A percentile compares a stretch with the other conserved stretches of the same genome.
These are phyloP conservation scores for Blepharisma stoltei DNA, from an alignment of 73 alveolate species.

Conservation along the genomic window DNA sequence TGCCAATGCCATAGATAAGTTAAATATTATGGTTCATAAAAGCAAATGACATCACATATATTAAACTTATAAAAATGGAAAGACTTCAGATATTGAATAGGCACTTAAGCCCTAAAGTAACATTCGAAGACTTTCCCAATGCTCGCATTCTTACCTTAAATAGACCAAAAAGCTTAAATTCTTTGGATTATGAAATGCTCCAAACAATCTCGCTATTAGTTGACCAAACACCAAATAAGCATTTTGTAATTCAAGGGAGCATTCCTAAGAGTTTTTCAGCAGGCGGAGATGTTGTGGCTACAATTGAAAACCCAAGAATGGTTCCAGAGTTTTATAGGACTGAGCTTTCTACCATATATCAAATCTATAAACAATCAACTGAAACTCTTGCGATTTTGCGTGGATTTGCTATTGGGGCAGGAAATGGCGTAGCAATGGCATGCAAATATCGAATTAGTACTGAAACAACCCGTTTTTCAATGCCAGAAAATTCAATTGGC, in stretches of 20 bases:
- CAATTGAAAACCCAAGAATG: conserved; percentile 7
- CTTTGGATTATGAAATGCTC: background rate
- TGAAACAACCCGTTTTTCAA: background rate
- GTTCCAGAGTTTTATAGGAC: conserved; percentile 28
- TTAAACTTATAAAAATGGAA: background rate
- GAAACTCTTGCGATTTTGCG: conserved; percentile 5
- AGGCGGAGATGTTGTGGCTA: conserved; percentile 20
- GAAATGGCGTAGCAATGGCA: conserved; percentile 19
- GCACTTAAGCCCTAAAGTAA: background rate
- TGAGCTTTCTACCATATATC: background rate
- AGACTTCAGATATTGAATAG: background rate
- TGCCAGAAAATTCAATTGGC: conserved; percentile 29
- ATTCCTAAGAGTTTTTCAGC: conserved; percentile 14
- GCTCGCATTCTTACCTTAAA: background rate
- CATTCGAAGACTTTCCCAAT: background rate
- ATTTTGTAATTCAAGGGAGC: background rate
- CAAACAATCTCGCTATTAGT: too few species aligned
- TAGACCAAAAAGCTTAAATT: background rate
- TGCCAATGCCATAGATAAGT: too few species aligned
- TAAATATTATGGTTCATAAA: too few species aligned
- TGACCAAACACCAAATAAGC: too few species aligned
- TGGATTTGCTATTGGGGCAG: conserved; percentile 25
- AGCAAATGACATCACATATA: too few species aligned
- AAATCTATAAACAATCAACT: background rate
- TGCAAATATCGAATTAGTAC: conserved; percentile 6